Conservation (phyloP, 139 green algal species). For the Coccomyxa sp. region DNA sequence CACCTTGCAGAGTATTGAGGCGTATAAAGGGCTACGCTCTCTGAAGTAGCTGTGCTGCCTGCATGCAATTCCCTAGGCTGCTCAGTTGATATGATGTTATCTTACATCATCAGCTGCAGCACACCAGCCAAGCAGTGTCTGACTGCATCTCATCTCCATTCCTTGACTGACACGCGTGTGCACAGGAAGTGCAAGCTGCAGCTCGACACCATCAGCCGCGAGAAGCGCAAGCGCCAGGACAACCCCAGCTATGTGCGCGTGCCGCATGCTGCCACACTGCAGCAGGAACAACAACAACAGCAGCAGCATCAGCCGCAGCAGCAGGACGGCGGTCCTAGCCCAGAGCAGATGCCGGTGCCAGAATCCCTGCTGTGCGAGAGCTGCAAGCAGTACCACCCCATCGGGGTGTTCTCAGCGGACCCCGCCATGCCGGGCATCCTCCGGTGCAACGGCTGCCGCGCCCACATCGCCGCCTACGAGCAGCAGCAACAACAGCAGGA, state of each 20-base stretch:
- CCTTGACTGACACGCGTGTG: too few relatives aligned
- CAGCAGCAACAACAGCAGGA: not conserved
- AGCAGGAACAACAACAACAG: not conserved
- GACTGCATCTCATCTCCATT: too few relatives aligned
- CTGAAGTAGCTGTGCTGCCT: too few relatives aligned
- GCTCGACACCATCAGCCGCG: not conserved
- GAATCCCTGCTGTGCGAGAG: not conserved
- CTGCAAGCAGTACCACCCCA: not conserved
- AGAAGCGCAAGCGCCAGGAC: slow-evolving; percentile 3
- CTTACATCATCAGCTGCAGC: too few relatives aligned
- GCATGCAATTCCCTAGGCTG: too few relatives aligned
- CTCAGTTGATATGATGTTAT: too few relatives aligned
- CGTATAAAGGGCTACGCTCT: too few relatives aligned
- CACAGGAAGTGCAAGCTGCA: not conserved
- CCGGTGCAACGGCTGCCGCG: not conserved
- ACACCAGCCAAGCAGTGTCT: too few relatives aligned
- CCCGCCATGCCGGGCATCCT: not conserved
- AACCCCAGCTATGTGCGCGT: not conserved
- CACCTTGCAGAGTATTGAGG: too few relatives aligned
- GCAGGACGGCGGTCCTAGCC: not conserved
- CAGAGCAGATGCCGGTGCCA: not conserved
- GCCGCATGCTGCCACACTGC: not conserved
- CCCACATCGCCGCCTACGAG: not conserved
- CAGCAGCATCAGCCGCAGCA: not conserved
- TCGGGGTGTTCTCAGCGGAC: not conserved